phyloP scores from a whole-genome alignment of 2,329 filamentous ascomycete genomes.

The Coniella vitis region DNA sequence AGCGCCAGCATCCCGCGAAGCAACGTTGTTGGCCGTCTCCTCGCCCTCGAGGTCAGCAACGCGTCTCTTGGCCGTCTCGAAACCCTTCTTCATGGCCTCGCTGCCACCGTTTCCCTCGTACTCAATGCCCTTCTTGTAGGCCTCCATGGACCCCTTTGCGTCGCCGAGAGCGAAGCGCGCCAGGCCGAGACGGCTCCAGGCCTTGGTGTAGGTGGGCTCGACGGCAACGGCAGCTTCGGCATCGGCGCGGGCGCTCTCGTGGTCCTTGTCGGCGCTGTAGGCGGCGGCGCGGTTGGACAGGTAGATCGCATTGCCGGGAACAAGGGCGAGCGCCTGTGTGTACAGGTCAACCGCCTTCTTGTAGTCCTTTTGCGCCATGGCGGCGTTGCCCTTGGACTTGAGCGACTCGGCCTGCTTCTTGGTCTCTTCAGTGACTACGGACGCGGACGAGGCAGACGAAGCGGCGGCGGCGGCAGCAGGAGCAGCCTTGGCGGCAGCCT shows the following conservation, averaged over 20 bases:
- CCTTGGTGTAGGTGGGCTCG: conserved; percentile 93
- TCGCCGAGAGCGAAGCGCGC: conserved; percentile 90
- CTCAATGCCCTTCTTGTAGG: conserved; percentile 88
- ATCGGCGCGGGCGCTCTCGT: conserved; percentile 76
- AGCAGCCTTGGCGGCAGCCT: conserved; percentile 42
- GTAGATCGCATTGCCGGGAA: conserved; percentile 88
- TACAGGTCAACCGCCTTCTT: conserved; percentile 74
- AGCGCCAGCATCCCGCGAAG: conserved; percentile 26
- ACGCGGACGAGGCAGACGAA: conserved; percentile 20
- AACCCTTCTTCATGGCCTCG: conserved; percentile 96
- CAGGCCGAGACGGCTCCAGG: conserved; percentile 88
- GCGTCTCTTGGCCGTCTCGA: conserved; percentile 82
- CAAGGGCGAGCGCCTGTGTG: conserved; percentile 73
- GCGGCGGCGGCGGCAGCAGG: conserved; percentile 34
- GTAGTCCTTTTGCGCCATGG: conserved; percentile 95
- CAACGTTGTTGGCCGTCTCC: conserved; percentile 34
- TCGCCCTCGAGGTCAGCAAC: conserved; percentile 69
- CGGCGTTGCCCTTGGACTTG: conserved; percentile 86
- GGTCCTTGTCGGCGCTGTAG: conserved; percentile 76
- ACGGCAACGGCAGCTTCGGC: conserved; percentile 83
- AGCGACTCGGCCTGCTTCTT: conserved; percentile 80
- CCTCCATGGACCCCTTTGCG: conserved; percentile 85
- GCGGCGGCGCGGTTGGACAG: conserved; percentile 96
- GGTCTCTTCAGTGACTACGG: conserved; percentile 41
- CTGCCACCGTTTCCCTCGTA: conserved; percentile 89